Conservation (phyloP, 768 basidiomycete genomes). For the Dioszegia hungarica region DNA sequence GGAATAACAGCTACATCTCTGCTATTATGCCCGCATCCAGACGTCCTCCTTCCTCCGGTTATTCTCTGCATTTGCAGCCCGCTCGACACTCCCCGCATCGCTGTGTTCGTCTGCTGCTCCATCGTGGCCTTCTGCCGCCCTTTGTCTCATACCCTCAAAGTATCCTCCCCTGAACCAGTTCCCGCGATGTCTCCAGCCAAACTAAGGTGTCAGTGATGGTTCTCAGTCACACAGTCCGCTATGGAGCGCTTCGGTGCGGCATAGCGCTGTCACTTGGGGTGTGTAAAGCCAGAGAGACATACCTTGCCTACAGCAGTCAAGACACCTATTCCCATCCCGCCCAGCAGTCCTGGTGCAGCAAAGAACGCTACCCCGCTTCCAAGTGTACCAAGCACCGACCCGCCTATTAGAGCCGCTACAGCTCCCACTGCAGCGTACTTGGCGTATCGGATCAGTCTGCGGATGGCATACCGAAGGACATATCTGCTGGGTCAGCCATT, state of each 20-base stretch:
- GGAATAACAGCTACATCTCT: too few relatives aligned
- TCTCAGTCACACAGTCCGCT: too few relatives aligned
- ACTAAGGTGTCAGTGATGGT: constrained; percentile 22
- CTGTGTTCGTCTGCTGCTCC: constrained; percentile 29
- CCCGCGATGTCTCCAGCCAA: constrained; percentile 43
- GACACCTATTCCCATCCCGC: constrained; percentile 36
- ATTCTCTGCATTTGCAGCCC: constrained; percentile 10
- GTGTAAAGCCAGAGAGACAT: constrained; percentile 7
- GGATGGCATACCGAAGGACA: constrained; percentile 30
- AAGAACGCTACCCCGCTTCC: constrained; percentile 41
- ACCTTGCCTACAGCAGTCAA: constrained; percentile 35
- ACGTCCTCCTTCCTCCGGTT: constrained; percentile 25
- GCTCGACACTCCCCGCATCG: constrained; percentile 21
- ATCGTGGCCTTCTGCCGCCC: constrained; percentile 31
- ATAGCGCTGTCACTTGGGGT: not conserved
- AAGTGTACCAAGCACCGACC: constrained; percentile 30
- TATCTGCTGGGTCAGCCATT: constrained; percentile 22
- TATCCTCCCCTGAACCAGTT: constrained; percentile 33
- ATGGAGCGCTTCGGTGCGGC: too few relatives aligned
- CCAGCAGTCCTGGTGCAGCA: constrained; percentile 33
- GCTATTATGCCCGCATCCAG: constrained; percentile 32
- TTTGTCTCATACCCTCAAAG: constrained; percentile 26
- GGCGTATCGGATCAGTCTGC: constrained; percentile 34
- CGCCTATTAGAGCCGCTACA: constrained; percentile 27
- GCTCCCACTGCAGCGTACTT: constrained; percentile 40